phyloP scores from a whole-genome alignment of 371 early-diverging fungal species.

The Encephalitozoon hellem region DNA sequence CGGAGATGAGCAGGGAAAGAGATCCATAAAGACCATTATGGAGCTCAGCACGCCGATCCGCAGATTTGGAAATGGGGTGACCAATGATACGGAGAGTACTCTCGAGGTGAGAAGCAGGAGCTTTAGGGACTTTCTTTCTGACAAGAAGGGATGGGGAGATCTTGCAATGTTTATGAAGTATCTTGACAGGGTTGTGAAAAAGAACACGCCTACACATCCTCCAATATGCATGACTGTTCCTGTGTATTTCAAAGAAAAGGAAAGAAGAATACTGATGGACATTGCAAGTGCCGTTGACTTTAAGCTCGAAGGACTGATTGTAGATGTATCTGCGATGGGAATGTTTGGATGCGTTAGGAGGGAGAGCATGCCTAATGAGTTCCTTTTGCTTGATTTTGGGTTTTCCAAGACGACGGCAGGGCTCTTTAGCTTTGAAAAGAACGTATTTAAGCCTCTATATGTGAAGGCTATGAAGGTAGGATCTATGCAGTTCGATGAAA shows the following conservation, averaged over 20 bases:
- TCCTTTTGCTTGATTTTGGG: constrained; percentile 55
- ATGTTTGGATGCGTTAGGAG: constrained; percentile 36
- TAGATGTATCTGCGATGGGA: constrained; percentile 39
- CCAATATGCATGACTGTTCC: constrained; percentile 36
- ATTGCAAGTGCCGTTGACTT: constrained; percentile 15
- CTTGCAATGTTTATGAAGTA: constrained; percentile 51
- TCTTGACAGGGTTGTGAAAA: constrained; percentile 28
- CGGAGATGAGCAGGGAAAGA: constrained; percentile 45
- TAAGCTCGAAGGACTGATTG: constrained; percentile 30
- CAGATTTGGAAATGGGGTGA: constrained; percentile 49
- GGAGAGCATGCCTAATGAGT: constrained; percentile 16
- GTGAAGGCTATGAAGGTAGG: constrained; percentile 33
- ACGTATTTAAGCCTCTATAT: constrained; percentile 20
- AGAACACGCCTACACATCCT: constrained; percentile 14
- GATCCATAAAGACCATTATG: constrained; percentile 35
- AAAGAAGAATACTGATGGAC: constrained; percentile 29
- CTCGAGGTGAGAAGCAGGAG: constrained; percentile 25
- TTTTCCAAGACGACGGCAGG: constrained; percentile 39
- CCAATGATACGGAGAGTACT: constrained; percentile 13
- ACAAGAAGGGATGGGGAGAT: neutral
- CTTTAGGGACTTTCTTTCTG: constrained; percentile 24
- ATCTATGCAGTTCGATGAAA: constrained; percentile 51
- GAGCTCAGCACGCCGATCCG: constrained; percentile 41
- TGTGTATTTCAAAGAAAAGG: constrained; percentile 34
- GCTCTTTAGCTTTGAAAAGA: constrained; percentile 38